A percentile compares a stretch with the other conserved stretches of the same genome.
Evolutionary conservation across 2,329 filamentous ascomycete species (phyloP).

Genomic region (Cercospora brassicicola): DNA sequence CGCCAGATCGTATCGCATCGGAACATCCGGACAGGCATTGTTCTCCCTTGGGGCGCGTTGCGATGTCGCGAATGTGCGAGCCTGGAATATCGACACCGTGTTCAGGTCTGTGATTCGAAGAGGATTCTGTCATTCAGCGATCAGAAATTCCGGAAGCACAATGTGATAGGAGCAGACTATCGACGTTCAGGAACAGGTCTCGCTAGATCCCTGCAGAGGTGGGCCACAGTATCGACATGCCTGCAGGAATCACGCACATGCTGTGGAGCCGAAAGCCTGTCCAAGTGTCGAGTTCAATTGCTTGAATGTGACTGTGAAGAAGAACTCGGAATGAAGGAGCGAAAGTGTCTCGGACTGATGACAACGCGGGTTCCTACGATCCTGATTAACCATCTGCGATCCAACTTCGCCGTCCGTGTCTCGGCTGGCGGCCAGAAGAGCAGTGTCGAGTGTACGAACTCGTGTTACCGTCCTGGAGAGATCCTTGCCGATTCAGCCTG

Average conservation of each 20-base stretch:
- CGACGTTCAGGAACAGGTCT: background rate
- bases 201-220: background rate
- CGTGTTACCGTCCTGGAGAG: background rate
- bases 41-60: background rate
- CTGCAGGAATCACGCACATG: background rate
- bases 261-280: background rate
- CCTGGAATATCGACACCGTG: background rate
- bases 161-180: background rate
- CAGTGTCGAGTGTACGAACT: background rate
- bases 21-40: background rate
- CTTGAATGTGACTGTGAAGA: background rate
- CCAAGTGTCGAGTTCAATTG: background rate
- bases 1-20: background rate
- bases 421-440: background rate
- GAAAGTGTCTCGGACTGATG: background rate
- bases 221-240: background rate
- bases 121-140: background rate
- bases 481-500: background rate
- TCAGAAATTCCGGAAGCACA: background rate
- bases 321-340: background rate
- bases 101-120: background rate
- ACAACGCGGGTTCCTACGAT: background rate
- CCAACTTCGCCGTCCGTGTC: background rate
- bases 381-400: background rate
- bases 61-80: background rate